Evolutionary conservation across 2,329 filamentous ascomycete species (phyloP).

Genomic region (Colletotrichum karsti): DNA sequence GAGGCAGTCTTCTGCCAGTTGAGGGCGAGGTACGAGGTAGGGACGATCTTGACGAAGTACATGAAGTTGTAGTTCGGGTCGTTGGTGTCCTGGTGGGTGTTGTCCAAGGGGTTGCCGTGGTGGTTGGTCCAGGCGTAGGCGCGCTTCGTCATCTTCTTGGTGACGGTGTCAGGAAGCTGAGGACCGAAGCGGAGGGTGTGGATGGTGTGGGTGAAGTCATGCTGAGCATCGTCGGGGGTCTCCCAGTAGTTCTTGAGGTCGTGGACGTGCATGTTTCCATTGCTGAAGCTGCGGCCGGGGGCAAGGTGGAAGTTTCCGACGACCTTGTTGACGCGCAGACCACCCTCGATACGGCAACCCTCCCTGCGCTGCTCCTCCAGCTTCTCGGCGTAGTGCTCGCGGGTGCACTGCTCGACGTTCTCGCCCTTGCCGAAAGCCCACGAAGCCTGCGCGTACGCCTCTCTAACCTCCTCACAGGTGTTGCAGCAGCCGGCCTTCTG

Average conservation of each 20-base stretch:
- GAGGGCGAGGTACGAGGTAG: slow-evolving; percentile 91
- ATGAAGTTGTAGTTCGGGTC: slow-evolving; percentile 95
- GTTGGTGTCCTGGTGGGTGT: slow-evolving; percentile 76
- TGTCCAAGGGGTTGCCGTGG: slow-evolving; percentile 91
- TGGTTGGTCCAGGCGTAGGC: slow-evolving; percentile 81
- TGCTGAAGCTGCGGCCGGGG: slow-evolving; percentile 94
- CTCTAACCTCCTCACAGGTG: slow-evolving; percentile 94
- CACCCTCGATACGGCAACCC: slow-evolving; percentile 93
- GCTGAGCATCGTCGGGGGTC: slow-evolving; percentile 70
- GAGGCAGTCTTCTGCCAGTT: slow-evolving; percentile 77
- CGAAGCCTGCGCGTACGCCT: slow-evolving; percentile 87
- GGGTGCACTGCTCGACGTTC: slow-evolving; percentile 92
- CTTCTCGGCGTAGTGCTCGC: slow-evolving; percentile 92
- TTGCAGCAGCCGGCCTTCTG: slow-evolving; percentile 92
- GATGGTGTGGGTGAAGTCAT: slow-evolving; percentile 90
- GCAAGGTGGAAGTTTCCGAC: slow-evolving; percentile 99
- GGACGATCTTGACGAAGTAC: slow-evolving; percentile 99
- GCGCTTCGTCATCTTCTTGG: slow-evolving; percentile 63
- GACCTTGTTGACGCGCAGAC: slow-evolving; percentile 96
- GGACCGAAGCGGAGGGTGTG: slow-evolving; percentile 94
- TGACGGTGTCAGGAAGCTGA: slow-evolving; percentile 79
- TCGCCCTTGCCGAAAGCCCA: slow-evolving; percentile 97
- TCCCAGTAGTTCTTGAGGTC: slow-evolving; percentile 97
- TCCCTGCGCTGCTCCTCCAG: slow-evolving; percentile 89
- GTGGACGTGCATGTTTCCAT: slow-evolving; percentile 96